Base-by-base conservation (phyloP, 2,329 filamentous ascomycete species). In the Pseudocercospora crystallina region DNA sequence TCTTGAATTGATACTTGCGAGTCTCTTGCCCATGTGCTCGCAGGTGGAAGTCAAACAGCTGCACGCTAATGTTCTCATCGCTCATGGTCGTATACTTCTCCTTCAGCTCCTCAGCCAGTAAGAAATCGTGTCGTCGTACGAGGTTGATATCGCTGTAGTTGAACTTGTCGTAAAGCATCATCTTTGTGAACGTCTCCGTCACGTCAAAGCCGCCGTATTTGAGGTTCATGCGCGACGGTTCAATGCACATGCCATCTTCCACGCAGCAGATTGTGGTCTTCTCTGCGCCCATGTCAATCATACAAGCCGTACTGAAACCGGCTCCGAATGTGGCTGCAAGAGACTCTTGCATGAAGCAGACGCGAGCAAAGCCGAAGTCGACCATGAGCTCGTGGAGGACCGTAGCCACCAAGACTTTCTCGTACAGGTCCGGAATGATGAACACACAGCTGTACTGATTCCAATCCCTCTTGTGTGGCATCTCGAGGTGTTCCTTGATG, bases 191-290 rank as follows among this genome's bases (percentile, higher is more conserved):
- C 0, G 89, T 88, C 62, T 96, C 90, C 0, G 94, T 97, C 33
- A 97, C 87, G 69, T 99, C 94, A 63, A 81, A 85, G 1, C 94
- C 94, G 43, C 94, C 94, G 63, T 87, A 95, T 69, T 99, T 97
- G 58, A 99, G 75, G 68, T 97, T 97, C 67, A 99, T 83, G 12
- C 94, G 84, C 12, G 94, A 99, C 66, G 96, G 92, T 58, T 97
- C 94, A 20, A 96, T 81, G 65, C 89, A 90, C 72, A 99, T 87
- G 2, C 94, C 94, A 69, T 99, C 94, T 64, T 99, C 94, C 9
- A 99, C 91, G 61, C 94, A 99, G 56, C 91, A 92, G 30, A 99
- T 87, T 0, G 94, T 95, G 1, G 94, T 97, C 78, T 99, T 99
- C 68, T 97, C 90, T 1, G 94, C 92, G 10, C 94, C 94, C 49